Conservation (phyloP, 148 eudicot genomes). For the Rhododendron henanense region DNA sequence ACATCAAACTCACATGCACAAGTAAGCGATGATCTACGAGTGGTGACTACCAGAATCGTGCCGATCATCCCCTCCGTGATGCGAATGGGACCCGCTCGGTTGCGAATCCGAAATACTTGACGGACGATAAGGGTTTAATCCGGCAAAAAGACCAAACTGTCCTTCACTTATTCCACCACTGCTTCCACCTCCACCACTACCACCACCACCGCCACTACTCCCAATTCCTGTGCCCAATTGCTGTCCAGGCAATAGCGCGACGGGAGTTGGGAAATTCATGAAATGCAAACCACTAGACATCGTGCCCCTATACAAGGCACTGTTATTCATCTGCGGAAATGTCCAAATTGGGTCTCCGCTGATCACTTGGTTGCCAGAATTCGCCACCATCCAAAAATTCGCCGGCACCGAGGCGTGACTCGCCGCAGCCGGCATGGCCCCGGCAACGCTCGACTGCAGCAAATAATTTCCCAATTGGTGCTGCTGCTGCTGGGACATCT, state of each 20-base stretch:
- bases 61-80: conserved; percentile 54
- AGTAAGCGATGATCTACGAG: conserved; percentile 24
- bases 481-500: conserved; percentile 17
- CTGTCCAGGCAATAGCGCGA: conserved; percentile 71
- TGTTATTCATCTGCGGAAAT: conserved; percentile 54
- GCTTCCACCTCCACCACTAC: conserved; percentile 11
- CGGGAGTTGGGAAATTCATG: conserved; percentile 84
- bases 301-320: conserved; percentile 53
- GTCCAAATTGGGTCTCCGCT: conserved; percentile 79
- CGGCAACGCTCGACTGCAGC: conserved; percentile 42
- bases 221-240: conserved; percentile 44
- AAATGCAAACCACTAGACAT: conserved; percentile 79
- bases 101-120: conserved; percentile 58
- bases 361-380: conserved; percentile 41
- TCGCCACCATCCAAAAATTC: conserved; percentile 81
- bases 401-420: conserved; percentile 58
- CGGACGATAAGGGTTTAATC: conserved; percentile 47
- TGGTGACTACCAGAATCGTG: conserved; percentile 55
- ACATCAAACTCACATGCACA: conserved; percentile 22
- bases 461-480: conserved; percentile 47
- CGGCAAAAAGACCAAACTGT: conserved; percentile 56
- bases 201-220: conserved; percentile 17
- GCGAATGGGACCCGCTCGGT: conserved; percentile 62
- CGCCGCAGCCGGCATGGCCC: conserved; percentile 42
- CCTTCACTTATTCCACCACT: conserved; percentile 31